Percentiles rank a stretch among this genome's conserved stretches.
These are phyloP conservation scores for Hanseniaspora jakobsenii DNA, from an alignment of 805 yeast species.

Conservation along the genomic window DNA sequence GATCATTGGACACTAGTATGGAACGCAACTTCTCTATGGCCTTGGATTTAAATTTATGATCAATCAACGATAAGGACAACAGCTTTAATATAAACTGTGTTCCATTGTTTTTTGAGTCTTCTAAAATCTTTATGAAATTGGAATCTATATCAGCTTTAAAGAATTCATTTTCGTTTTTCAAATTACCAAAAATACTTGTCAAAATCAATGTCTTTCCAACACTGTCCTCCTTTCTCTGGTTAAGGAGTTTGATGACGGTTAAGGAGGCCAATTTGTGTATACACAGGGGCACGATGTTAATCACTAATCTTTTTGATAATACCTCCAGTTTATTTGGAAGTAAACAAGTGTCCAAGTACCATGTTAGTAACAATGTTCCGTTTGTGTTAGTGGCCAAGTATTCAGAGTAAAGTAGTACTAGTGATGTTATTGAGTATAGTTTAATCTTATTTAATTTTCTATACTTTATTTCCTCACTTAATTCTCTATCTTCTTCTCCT, in stretches of 20 bases:
- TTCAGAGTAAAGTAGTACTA: conserved; percentile 66
- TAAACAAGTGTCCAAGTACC: conserved; percentile 82
- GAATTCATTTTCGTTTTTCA: conserved; percentile 20
- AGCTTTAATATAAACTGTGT: conserved; percentile 70
- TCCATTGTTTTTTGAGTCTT: conserved; percentile 35
- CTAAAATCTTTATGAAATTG: conserved; percentile 17
- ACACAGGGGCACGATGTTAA: conserved; percentile 52
- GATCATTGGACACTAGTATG: conserved; percentile 47
- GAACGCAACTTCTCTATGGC: conserved; percentile 51
- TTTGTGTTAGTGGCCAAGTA: conserved; percentile 72
- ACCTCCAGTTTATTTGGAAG: conserved; percentile 53
- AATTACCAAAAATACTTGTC: conserved; percentile 51
- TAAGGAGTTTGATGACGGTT: conserved; percentile 67
- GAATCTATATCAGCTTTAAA: conserved; percentile 21
- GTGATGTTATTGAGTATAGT: conserved; percentile 56
- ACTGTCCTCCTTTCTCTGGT: conserved; percentile 50
- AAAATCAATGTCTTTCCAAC: conserved; percentile 49
- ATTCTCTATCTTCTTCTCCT: neutral
- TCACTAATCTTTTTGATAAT: conserved; percentile 49
- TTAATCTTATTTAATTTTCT: conserved; percentile 47
- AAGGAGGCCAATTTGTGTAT: conserved; percentile 75
- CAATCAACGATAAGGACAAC: conserved; percentile 58
- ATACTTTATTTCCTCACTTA: neutral
- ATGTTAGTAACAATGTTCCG: conserved; percentile 79
- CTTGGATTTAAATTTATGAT: conserved; percentile 43